Evolutionary conservation across 306 rosid genomes (phyloP), one percentile per base, ranked within the genome.

Genomic region (Dryas octopetala): DNA sequence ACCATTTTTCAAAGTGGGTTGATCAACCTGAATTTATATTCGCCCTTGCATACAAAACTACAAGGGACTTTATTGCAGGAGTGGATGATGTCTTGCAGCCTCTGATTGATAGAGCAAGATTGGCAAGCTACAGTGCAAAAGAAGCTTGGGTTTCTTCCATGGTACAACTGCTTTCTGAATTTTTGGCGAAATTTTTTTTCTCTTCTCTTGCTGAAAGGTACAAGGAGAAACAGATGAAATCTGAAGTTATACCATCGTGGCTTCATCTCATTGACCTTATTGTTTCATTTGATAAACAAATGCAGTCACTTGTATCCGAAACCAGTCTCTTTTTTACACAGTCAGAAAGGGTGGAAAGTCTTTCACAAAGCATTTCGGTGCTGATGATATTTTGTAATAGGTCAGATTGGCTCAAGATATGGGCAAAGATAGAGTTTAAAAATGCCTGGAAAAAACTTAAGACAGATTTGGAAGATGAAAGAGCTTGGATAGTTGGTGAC

Each of bases 41-140:
- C 69, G 90, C 91, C 57, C 89, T 91, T 67, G 77, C 75, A 5
- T 79, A 82, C 83, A 89, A 86, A 87, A 85, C 87, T 71, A 87
- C 85, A 5, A 78, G 62, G 53, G 91, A 83, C 65, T 91, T 91
- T 80, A 87, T 87, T 60, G 12, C 75, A 1, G 93, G 92, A 74
- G 84, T 91, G 57, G 97, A 91, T 83, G 89, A 85, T 84, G 87
- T 91, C 57, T 83, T 91, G 83, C 97, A 91, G 78, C 97, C 97
- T 59, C 83, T 91, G 71, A 87, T 91, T 77, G 97, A 91, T 59
- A 81, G 70, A 77, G 97, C 91, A 44, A 84, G 90, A 85, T 79
- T 91, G 60, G 55, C 76, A 55, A 87, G 89, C 63, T 91, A 83
- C 49, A 91, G 97, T 76, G 93, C 97, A 66, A 85, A 84, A 85